These are phyloP conservation scores for Prunus mira DNA, from an alignment of 306 rosid species.

Conservation along the genomic window DNA sequence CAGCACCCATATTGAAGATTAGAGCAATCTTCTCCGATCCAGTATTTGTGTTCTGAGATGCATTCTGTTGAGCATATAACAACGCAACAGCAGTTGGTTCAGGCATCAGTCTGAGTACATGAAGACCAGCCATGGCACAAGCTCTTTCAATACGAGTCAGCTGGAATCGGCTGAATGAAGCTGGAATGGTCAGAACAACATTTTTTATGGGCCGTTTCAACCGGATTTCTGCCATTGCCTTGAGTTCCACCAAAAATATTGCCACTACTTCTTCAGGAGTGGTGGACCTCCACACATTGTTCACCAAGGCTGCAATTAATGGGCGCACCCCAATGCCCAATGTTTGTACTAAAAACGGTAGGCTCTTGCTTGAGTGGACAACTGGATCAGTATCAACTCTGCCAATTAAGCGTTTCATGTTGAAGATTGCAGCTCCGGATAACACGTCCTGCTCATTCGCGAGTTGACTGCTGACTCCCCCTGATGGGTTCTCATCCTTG, in stretches of 20 bases:
- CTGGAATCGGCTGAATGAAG: slow-evolving; percentile 82
- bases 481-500: slow-evolving; percentile 63
- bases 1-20: slow-evolving; percentile 90
- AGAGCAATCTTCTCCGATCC: slow-evolving; percentile 73
- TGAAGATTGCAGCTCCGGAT: slow-evolving; percentile 77
- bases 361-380: slow-evolving; percentile 63
- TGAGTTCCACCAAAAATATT: slow-evolving; percentile 59
- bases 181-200: slow-evolving; percentile 80
- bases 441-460: slow-evolving; percentile 58
- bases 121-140: slow-evolving; percentile 92
- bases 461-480: slow-evolving; percentile 51
- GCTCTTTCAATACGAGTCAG: slow-evolving; percentile 73
- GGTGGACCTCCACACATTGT: slow-evolving; percentile 76
- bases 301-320: slow-evolving; percentile 69
- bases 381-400: slow-evolving; percentile 87
- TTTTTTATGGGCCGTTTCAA: slow-evolving; percentile 56
- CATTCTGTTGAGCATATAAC: slow-evolving; percentile 63
- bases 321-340: slow-evolving; percentile 84
- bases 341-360: slow-evolving; percentile 87
- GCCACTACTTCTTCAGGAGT: slow-evolving; percentile 83
- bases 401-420: slow-evolving; percentile 85
- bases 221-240: slow-evolving; percentile 59
- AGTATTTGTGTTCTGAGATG: slow-evolving; percentile 48
- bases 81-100: slow-evolving; percentile 95
- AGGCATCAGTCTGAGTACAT: slow-evolving; percentile 70